Evolutionary conservation across 2,329 filamentous ascomycete species (phyloP).

Genomic region (Verticillium nubilum): DNA sequence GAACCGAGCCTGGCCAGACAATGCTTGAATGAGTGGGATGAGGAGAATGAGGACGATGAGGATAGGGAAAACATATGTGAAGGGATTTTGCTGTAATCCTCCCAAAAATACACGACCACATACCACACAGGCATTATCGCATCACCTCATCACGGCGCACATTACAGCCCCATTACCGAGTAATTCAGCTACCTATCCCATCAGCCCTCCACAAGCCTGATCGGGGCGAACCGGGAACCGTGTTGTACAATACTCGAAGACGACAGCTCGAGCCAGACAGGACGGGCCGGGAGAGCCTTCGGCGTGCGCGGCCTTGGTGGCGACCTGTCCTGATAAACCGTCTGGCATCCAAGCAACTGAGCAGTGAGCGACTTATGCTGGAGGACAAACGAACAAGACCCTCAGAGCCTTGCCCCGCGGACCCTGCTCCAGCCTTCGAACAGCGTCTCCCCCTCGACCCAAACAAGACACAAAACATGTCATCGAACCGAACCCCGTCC

Average conservation of each 20-base stretch:
- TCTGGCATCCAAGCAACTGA: not conserved
- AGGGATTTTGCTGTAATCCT: not conserved
- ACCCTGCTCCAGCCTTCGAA: not conserved
- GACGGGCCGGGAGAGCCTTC: not conserved
- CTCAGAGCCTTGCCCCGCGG: not conserved
- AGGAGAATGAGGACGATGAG: not conserved
- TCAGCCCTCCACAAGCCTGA: conserved; percentile 6
- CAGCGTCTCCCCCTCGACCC: not conserved
- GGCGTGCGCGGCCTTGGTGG: not conserved
- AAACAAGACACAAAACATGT: not conserved
- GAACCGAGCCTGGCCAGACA: not conserved
- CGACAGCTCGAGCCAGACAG: not conserved
- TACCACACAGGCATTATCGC: not conserved
- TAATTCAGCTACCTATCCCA: conserved; percentile 14
- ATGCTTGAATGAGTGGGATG: not conserved
- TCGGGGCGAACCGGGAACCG: not conserved
- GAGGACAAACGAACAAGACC: not conserved
- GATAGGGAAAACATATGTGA: not conserved
- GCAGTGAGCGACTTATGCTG: not conserved
- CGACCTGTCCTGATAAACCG: not conserved
- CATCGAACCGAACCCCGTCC: conserved; percentile 7
- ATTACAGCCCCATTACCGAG: not conserved
- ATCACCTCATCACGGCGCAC: not conserved
- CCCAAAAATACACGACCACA: not conserved
- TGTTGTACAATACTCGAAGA: not conserved